Evolutionary conservation across 805 yeast species (phyloP), one percentile per base, ranked within the genome.

Genomic region (Naumovozyma baii): DNA sequence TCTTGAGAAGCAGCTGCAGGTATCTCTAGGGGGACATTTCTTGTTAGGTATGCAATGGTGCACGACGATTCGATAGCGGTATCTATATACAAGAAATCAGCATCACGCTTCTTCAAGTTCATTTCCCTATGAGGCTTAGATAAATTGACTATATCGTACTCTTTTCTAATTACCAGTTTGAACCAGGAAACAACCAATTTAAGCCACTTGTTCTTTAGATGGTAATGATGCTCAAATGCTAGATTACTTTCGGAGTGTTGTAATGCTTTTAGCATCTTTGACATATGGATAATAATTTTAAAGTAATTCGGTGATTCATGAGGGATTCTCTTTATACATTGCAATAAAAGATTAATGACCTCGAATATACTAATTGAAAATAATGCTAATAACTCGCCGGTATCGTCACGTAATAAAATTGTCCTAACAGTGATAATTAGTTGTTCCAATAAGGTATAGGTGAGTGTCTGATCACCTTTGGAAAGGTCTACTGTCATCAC

Each of bases 11-110:
- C 63, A 20, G 73, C 76, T 41, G 64, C 78, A 20, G 73, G 79
- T 22, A 72, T 67, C 39, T 76, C 86, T 33, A 79, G 55, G 4
- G 79, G 69, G 33, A 79, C 55, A 5, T 68, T 67, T 28, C 70
- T 72, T 19, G 82, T 65, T 15, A 77, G 67, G n/a, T 69, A 51
- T 3, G 78, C 67, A 40, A 82, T 54, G 18, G 78, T 71, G 44
- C 68, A 68, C 0, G 82, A 72, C 35, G 79, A 66, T 51, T 80
- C 86, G 5, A 70, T 64, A 0, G 80, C 76, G 14, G 77, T 63
- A 50, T 77, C 83, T 31, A 76, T 58, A 39, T 69, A 67, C 22
- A 74, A 53, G 42, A 67, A 69, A 9, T 68, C 72, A 30, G 65
- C 41, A 34, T 74, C 79, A 18, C 67, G 55, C 47, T 47, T 50